Evolutionary conservation across 2,329 filamentous ascomycete species (phyloP).

Genomic region (Cladosporium sp.): DNA sequence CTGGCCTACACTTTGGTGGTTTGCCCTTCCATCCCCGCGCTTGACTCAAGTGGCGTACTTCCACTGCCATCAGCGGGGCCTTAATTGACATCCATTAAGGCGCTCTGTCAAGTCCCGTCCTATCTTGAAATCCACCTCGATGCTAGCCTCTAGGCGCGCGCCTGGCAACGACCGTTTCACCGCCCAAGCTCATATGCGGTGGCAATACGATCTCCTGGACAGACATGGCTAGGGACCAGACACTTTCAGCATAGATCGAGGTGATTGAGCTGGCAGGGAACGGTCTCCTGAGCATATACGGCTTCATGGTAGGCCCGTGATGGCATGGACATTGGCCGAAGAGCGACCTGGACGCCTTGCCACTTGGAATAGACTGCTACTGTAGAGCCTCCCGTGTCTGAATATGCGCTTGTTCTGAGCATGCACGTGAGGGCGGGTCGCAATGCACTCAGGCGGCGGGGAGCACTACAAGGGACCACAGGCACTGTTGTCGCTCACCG

Average conservation of each 20-base stretch:
- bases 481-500: constrained; percentile 6
- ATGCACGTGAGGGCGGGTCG: constrained; percentile 3
- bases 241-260: background rate
- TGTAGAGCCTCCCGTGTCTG: background rate
- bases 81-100: constrained; percentile 5
- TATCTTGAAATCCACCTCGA: background rate
- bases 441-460: background rate
- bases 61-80: background rate
- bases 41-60: background rate
- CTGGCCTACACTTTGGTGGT: background rate
- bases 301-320: background rate
- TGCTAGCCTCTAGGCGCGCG: background rate
- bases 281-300: background rate
- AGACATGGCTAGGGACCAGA: background rate
- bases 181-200: background rate
- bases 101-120: background rate
- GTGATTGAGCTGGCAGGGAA: background rate
- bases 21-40: background rate
- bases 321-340: background rate
- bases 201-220: background rate
- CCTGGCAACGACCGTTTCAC: background rate
- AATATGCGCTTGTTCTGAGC: background rate
- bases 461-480: background rate
- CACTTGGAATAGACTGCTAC: background rate
- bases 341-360: background rate